phyloP scores from a whole-genome alignment of 768 basidiomycete genomes.

The Sarcodon aspratus region DNA sequence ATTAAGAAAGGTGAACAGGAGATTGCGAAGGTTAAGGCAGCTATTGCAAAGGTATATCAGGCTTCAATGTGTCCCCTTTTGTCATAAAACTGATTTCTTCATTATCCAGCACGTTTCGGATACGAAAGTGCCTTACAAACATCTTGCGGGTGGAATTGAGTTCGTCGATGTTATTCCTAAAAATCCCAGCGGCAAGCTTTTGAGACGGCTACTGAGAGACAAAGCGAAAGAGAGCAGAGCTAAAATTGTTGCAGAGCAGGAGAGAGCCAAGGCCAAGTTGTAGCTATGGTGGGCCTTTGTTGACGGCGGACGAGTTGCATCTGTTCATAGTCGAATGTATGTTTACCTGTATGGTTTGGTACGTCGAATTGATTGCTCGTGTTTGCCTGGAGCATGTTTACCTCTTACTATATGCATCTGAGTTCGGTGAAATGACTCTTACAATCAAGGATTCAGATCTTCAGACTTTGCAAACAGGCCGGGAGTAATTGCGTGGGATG shows the following conservation, averaged over 20 bases:
- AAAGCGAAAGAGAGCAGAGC: conserved; percentile 9
- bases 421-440: too few species aligned
- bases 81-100: neutral
- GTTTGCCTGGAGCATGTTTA: too few species aligned
- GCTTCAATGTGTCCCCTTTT: neutral
- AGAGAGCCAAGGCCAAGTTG: neutral
- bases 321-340: too few species aligned
- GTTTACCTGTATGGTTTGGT: too few species aligned
- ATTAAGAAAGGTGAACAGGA: conserved; percentile 20
- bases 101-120: conserved; percentile 13
- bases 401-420: too few species aligned
- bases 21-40: conserved; percentile 27
- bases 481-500: too few species aligned
- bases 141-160: conserved; percentile 23
- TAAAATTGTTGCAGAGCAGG: conserved; percentile 1
- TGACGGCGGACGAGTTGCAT: too few species aligned
- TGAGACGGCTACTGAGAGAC: conserved; percentile 17
- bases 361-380: too few species aligned
- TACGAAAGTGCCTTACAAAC: conserved; percentile 22
- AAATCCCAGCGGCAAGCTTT: conserved; percentile 19
- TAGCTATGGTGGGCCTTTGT: neutral
- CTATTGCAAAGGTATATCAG: conserved; percentile 41
- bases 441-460: too few species aligned
- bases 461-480: too few species aligned
- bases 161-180: conserved; percentile 24